Evolutionary conservation across 2,329 filamentous ascomycete genomes (phyloP), one percentile per base, ranked within the genome.

Genomic region (Aureobasidium pullulans): DNA sequence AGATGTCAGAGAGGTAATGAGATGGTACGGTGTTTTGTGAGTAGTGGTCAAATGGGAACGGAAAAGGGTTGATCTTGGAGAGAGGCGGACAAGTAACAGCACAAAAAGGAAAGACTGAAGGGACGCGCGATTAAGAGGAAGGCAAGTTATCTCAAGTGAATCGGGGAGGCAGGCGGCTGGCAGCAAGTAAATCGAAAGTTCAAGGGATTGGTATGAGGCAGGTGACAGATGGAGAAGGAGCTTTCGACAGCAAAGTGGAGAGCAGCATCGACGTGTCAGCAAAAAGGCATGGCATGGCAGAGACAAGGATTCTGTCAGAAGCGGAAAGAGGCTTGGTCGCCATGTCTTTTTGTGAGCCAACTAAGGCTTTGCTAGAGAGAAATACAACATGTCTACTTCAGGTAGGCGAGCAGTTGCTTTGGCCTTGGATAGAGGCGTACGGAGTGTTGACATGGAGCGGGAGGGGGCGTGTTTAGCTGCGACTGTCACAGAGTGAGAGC

Each of bases 231-330:
- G 36, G 37, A 43, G 50, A 54, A 54, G 50, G 50, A 42, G 39
- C 50, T 43, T 19, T 5, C 10, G 10, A 15, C 49, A 9, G 32
- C 36, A 53, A 54, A 54, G 50, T 54, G 50, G 50, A 54, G 50
- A 54, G 50, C 50, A 54, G 50, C 36, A 23, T 23, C 19, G 13
- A 36, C 34, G 32, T 52, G 50, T 54, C 50, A 54, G 50, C 50
- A 54, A 28, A 15, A 34, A 54, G 50, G 37, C 50, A 34, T 43
- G 50, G 29, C 47, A 34, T 13, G 39, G n/a, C 34, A 36, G 8
- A 8, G 13, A 13, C 34, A 9, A 9, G 34, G 34, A 36, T 13
- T 36, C 34, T 8, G 34, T 36, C 34, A 13, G 13, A 36, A 36
- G 8, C 34, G 13, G 34, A 36, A 36, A 13, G 8, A 36, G 23